Base-by-base conservation (phyloP, 805 yeast species). In the Yamadazyma endophytica region DNA sequence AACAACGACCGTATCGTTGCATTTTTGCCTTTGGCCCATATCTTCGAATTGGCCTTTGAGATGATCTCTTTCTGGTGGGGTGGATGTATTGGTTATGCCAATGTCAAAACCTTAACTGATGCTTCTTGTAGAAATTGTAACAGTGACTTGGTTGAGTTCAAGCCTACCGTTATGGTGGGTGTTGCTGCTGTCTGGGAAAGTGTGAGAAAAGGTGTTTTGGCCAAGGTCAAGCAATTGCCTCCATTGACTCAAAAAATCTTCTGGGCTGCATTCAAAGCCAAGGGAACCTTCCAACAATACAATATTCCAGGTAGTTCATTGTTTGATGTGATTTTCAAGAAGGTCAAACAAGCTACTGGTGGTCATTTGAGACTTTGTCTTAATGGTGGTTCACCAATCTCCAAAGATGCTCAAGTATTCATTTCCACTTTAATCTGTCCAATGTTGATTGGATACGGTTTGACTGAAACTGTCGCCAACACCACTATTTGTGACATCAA, bases 141-240 rank as follows among this genome's bases (percentile, higher is more conserved):
- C 35, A 90, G 96, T 50, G 98, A 92, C 58, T 75, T 92, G 68
- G 75, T 71, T 35, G 84, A 82, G 51, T 84, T 88, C 62, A 72
- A 78, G 57, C 98, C 98, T 37, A 84, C 96, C 4, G 62, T 89
- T 46, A 84, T 92, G 96, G 96, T 88, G 43, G 98, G 96, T 60
- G 98, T 92, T 35, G 97, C 97, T 12, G 96, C 97, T 4, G 97
- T 92, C 32, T 92, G 96, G 95, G 98, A 92, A 68, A 73, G 82
- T 22, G 86, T 92, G 39, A 82, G 89, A 60, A 92, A 92, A 69
- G 98, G 98, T 37, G 82, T 92, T 37, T 39, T 86, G 36, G 75
- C 75, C 33, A 88, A 89, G 64, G 75, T 92, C 44, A 66, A 70
- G 44, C 73, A 77, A 49, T 69, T 70, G 49, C 82, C 95, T 12